Percentiles rank a stretch among this genome's conserved stretches.
Evolutionary conservation across 345 rosid genomes (phyloP).

Genomic region (Gynandropsis gynandra): DNA sequence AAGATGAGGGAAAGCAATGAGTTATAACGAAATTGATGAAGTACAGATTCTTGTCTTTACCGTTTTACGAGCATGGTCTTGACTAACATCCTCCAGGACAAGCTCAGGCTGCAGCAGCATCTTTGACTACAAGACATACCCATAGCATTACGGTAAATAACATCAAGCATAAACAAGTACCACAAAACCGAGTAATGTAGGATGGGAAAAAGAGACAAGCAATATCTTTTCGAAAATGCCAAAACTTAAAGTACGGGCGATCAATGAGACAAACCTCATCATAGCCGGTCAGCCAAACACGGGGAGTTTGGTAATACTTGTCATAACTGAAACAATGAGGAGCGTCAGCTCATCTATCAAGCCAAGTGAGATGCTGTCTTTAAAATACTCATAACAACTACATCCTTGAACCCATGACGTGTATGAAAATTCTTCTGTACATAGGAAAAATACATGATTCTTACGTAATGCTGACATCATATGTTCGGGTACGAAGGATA

Average conservation of each 20-base stretch:
- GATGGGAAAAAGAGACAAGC: background rate
- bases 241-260: background rate
- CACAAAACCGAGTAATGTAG: background rate
- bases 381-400: too few species aligned
- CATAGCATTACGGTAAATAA: background rate
- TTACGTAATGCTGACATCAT: constrained; percentile 98
- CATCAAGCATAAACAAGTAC: constrained; percentile 1
- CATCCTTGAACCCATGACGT: too few species aligned
- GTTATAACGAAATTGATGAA: background rate
- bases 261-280: constrained; percentile 52
- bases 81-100: constrained; percentile 89
- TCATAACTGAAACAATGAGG: constrained; percentile 52
- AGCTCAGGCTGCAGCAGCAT: constrained; percentile 80
- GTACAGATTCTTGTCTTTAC: constrained; percentile 20
- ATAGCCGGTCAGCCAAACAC: constrained; percentile 92
- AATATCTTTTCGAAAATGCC: background rate
- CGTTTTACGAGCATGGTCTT: constrained; percentile 91
- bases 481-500: constrained; percentile 87
- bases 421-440: too few species aligned
- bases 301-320: constrained; percentile 89
- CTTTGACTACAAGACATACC: constrained; percentile 53
- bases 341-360: background rate
- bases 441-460: constrained; percentile 12
- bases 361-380: background rate
- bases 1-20: background rate